Conservation (phyloP, 495 filamentous ascomycete genomes). For the Parachaetomium inaequale region DNA sequence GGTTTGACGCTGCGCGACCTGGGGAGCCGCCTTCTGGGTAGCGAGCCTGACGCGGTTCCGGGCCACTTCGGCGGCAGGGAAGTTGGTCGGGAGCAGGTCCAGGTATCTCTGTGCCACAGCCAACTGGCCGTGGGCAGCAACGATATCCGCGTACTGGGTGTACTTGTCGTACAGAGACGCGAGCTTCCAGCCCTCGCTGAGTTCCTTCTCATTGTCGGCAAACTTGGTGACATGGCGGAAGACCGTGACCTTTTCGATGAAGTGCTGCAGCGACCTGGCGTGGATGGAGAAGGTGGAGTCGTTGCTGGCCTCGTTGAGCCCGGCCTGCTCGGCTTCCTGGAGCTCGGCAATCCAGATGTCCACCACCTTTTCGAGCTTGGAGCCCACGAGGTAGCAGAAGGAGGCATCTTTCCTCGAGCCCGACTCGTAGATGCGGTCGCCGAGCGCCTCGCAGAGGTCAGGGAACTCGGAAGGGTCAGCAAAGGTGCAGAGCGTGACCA, state of each 20-base stretch:
- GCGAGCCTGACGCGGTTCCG: conserved; percentile 83
- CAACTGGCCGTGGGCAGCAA: conserved; percentile 84
- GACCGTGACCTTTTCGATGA: conserved; percentile 97
- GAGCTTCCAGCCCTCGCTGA: conserved; percentile 83
- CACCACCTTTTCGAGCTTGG: conserved; percentile 95
- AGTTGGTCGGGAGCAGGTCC: conserved; percentile 77
- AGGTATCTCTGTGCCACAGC: conserved; percentile 87
- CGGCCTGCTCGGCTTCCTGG: conserved; percentile 72
- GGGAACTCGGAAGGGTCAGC: conserved; percentile 86
- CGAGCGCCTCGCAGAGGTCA: conserved; percentile 93
- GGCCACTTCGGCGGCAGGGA: conserved; percentile 84
- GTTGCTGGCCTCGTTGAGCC: conserved; percentile 59
- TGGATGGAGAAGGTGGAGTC: conserved; percentile 89
- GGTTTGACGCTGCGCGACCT: conserved; percentile 31
- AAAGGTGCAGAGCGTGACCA: conserved; percentile 93
- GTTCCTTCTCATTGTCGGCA: conserved; percentile 66
- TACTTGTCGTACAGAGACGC: conserved; percentile 89
- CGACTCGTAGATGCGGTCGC: conserved; percentile 82
- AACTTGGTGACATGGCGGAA: conserved; percentile 95
- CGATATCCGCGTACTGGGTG: conserved; percentile 92
- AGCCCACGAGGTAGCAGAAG: conserved; percentile 93
- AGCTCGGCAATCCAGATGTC: conserved; percentile 89
- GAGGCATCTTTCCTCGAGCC: conserved; percentile 78
- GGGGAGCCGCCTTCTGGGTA: conserved; percentile 59
- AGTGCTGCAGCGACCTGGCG: conserved; percentile 78